A percentile compares a stretch with the other conserved stretches of the same genome.
phyloP scores from a whole-genome alignment of 202 grass and related monocot species.

The Schoenoplectus tabernaemontani region DNA sequence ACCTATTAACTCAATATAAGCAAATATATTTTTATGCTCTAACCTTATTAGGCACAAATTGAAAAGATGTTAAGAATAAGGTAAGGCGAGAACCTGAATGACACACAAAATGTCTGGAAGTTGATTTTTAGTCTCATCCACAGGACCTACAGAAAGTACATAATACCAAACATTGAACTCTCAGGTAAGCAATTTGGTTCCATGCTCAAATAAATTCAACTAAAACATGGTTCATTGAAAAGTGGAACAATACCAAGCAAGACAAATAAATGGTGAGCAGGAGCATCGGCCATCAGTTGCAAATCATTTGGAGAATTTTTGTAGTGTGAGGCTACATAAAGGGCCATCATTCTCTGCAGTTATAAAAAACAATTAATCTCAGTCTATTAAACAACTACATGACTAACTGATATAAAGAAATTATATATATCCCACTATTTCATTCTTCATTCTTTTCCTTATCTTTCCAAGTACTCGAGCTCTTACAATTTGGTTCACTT shows the following conservation, averaged over 20 bases:
- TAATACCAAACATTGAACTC: neutral
- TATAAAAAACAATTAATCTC: slow-evolving; percentile 27
- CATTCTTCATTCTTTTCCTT: neutral
- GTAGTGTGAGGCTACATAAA: slow-evolving; percentile 98
- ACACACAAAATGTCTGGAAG: slow-evolving; percentile 97
- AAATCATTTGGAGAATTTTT: slow-evolving; percentile 99
- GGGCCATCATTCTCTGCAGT: slow-evolving; percentile 96
- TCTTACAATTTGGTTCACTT: neutral
- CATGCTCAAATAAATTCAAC: neutral
- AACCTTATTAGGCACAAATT: neutral
- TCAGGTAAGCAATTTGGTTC: neutral
- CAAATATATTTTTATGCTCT: neutral
- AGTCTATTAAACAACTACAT: no score
- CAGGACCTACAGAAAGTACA: slow-evolving; percentile 46
- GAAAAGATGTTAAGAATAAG: neutral
- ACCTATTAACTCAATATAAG: slow-evolving; percentile 36
- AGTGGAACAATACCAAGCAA: slow-evolving; percentile 65
- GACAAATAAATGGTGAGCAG: slow-evolving; percentile 90
- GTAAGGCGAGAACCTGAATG: slow-evolving; percentile 46
- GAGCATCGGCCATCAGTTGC: slow-evolving; percentile 98
- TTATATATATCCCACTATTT: slow-evolving; percentile 14
- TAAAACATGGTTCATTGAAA: neutral
- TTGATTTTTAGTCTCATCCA: slow-evolving; percentile 79
- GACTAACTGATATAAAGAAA: no score
- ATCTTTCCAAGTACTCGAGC: neutral